Evolutionary conservation across 2,329 filamentous ascomycete genomes (phyloP).

Genomic region (Sporothrix schenckii): DNA sequence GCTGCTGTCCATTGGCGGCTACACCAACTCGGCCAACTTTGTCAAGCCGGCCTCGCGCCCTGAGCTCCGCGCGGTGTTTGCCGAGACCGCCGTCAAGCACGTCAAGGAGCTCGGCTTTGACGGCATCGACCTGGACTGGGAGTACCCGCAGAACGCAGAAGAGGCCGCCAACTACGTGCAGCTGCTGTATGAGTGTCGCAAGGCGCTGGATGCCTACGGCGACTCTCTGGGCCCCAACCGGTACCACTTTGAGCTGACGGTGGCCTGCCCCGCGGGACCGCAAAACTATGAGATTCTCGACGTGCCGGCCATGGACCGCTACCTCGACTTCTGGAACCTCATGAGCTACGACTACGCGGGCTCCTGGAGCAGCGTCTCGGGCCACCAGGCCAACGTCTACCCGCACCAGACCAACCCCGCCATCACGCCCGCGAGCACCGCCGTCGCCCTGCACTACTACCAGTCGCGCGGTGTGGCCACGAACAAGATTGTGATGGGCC

Average conservation of each 20-base stretch:
- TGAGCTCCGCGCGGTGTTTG: conserved; percentile 71
- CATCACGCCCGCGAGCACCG: conserved; percentile 77
- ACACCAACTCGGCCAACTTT: conserved; percentile 90
- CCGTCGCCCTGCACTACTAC: conserved; percentile 72
- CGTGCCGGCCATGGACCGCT: conserved; percentile 64
- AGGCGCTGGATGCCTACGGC: conserved; percentile 62
- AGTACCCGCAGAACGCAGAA: conserved; percentile 59
- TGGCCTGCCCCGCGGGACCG: conserved; percentile 65
- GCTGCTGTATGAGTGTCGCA: conserved; percentile 60
- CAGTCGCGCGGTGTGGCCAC: conserved; percentile 63
- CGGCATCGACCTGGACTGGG: conserved; percentile 61
- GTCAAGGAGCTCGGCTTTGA: conserved; percentile 81
- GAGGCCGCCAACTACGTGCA: conserved; percentile 63
- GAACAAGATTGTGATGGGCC: conserved; percentile 80
- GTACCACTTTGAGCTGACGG: conserved; percentile 65
- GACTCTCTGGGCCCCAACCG: conserved; percentile 45
- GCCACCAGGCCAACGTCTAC: conserved; percentile 81
- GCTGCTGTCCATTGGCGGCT: conserved; percentile 84
- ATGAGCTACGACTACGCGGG: conserved; percentile 92
- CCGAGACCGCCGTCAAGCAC: conserved; percentile 70
- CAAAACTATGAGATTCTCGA: conserved; percentile 66
- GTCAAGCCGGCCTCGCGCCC: conserved; percentile 71
- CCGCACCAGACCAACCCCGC: conserved; percentile 55
- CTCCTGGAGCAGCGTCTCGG: conserved; percentile 71
- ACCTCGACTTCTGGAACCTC: conserved; percentile 75